Percentiles rank a stretch among this genome's conserved stretches.
phyloP scores from a whole-genome alignment of 495 filamentous ascomycete genomes.

The Halenospora varia region DNA sequence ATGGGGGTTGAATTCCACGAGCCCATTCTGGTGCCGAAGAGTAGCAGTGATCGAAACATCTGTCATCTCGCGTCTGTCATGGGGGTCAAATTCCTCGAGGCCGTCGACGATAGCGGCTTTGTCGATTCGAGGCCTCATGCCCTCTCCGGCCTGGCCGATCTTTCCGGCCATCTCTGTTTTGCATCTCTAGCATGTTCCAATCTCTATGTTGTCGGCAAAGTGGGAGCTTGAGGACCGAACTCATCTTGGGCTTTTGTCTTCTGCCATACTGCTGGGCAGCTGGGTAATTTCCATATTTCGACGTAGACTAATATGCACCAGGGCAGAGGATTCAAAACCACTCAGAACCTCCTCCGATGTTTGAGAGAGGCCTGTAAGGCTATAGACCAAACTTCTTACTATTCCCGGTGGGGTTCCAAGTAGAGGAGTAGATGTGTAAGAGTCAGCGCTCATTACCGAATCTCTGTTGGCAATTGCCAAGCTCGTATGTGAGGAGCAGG shows the following conservation, averaged over 20 bases:
- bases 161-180: neutral
- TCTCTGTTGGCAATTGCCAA: no score
- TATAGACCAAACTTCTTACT: neutral
- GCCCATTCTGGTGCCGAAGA: no score
- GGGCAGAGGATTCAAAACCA: no score
- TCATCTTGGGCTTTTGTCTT: conserved; percentile 18
- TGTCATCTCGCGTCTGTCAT: no score
- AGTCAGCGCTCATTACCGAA: no score
- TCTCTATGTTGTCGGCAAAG: neutral
- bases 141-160: neutral
- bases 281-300: conserved; percentile 9
- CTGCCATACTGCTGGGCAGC: conserved; percentile 19
- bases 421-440: no score
- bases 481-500: no score
- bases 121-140: conserved; percentile 17
- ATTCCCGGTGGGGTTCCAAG: neutral
- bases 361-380: neutral
- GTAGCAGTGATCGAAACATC: no score
- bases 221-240: conserved; percentile 15
- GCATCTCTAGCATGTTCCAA: conserved; percentile 21
- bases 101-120: conserved; percentile 12
- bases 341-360: neutral
- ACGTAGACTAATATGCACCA: conserved; percentile 21
- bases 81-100: conserved; percentile 3
- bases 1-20: no score